These are phyloP conservation scores for Paxillus ammoniavirescens DNA, from an alignment of 768 basidiomycete species.

Conservation along the genomic window DNA sequence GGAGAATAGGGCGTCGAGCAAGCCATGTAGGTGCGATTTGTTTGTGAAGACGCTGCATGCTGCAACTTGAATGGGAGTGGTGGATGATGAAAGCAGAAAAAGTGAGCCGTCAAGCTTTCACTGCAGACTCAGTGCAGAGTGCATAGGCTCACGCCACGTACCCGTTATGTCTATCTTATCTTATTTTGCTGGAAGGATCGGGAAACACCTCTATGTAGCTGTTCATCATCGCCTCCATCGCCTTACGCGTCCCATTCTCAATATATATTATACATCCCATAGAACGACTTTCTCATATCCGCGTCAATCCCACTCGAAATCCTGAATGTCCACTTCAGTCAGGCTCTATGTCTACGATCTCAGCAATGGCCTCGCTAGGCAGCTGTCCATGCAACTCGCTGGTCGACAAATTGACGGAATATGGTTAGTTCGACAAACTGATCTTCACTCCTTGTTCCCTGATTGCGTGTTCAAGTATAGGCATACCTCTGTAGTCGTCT, in stretches of 20 bases:
- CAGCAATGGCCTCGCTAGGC: constrained; percentile 79
- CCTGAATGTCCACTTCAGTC: constrained; percentile 41
- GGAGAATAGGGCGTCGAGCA: too few species aligned
- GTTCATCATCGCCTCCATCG: background rate
- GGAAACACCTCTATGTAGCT: constrained; percentile 14
- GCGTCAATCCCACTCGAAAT: background rate
- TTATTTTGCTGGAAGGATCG: constrained; percentile 12
- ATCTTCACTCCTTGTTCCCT: constrained; percentile 2
- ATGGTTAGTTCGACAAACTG: constrained; percentile 53
- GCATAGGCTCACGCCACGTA: too few species aligned
- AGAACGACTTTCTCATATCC: background rate
- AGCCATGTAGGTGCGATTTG: too few species aligned
- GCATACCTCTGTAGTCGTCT: constrained; percentile 93
- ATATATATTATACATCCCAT: background rate
- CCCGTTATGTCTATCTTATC: constrained; percentile 16
- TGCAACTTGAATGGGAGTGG: too few species aligned
- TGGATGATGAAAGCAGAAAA: too few species aligned
- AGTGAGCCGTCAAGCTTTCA: too few species aligned
- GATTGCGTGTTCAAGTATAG: constrained; percentile 36
- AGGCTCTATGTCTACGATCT: constrained; percentile 91
- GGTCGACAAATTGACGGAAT: constrained; percentile 92
- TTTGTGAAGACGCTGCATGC: too few species aligned
- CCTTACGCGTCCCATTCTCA: background rate
- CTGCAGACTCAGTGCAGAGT: too few species aligned
- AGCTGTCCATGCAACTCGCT: constrained; percentile 76